Conservation (phyloP, 1,139 yeast genomes). For the Candida tropicalis region DNA sequence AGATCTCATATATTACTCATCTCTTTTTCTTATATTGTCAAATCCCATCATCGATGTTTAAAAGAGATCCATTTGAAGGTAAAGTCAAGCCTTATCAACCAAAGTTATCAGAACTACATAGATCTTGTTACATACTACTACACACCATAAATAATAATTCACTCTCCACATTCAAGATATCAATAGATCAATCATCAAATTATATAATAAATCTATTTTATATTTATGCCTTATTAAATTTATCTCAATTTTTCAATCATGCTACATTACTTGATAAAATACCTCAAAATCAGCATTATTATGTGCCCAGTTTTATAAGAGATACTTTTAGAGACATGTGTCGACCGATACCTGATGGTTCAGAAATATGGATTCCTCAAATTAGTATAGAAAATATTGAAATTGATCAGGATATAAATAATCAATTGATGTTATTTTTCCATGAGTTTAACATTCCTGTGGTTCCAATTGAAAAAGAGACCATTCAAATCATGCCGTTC, state of each 20-base stretch:
- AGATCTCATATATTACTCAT: not conserved
- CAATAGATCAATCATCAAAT: slow-evolving; percentile 2
- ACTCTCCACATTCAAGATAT: not conserved
- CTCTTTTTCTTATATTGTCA: not conserved
- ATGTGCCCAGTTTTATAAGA: slow-evolving; percentile 2
- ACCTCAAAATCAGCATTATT: not conserved
- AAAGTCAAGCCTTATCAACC: not conserved
- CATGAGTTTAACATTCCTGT: not conserved
- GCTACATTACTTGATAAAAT: not conserved
- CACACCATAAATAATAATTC: slow-evolving; percentile 2
- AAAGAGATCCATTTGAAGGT: slow-evolving; percentile 4
- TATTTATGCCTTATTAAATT: not conserved
- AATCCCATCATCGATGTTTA: not conserved
- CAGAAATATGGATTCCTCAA: not conserved
- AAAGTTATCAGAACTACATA: slow-evolving; percentile 1
- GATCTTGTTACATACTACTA: not conserved
- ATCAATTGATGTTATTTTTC: not conserved
- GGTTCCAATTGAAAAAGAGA: slow-evolving; percentile 2
- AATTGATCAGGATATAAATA: not conserved
- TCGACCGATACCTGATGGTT: slow-evolving; percentile 3
- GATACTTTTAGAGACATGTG: slow-evolving; percentile 1
- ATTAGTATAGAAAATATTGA: not conserved
- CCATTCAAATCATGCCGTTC: not conserved
- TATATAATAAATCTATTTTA: slow-evolving; percentile 1
- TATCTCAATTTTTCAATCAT: slow-evolving; percentile 5